A percentile compares a stretch with the other conserved stretches of the same genome.
Conservation (phyloP, 169 alveolate species). For the Cryptosporidium andersoni region DNA sequence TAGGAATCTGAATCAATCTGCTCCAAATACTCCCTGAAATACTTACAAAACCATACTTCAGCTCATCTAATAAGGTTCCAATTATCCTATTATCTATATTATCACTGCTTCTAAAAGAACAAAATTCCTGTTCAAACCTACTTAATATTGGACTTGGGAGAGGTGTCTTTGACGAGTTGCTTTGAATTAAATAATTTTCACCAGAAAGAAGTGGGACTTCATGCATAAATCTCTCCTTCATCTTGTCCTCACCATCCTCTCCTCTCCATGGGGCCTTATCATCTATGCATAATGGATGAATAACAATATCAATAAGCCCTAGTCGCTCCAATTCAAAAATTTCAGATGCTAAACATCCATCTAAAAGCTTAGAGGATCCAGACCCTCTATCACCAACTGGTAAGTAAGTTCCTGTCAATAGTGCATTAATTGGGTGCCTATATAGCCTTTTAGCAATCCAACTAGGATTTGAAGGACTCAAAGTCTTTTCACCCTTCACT, state of each 20-base stretch:
- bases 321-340: constrained; percentile 56
- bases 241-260: constrained; percentile 41
- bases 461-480: constrained; percentile 27
- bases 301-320: constrained; percentile 29
- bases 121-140: constrained; percentile 63
- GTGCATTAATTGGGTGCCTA: constrained; percentile 55
- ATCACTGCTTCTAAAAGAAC: constrained; percentile 50
- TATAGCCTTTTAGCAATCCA: constrained; percentile 60
- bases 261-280: constrained; percentile 71
- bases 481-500: constrained; percentile 30
- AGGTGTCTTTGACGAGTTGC: constrained; percentile 20
- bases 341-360: constrained; percentile 53
- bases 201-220: constrained; percentile 44
- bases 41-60: constrained; percentile 62
- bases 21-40: constrained; percentile 65
- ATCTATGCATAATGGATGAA: constrained; percentile 61
- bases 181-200: background rate
- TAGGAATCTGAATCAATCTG: constrained; percentile 42
- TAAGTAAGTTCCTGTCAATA: constrained; percentile 50
- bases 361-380: constrained; percentile 11
- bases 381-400: constrained; percentile 10
- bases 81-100: constrained; percentile 59
- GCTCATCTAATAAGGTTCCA: constrained; percentile 36
- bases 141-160: constrained; percentile 34
- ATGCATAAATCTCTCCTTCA: constrained; percentile 61